Conservation (phyloP, 1,284 basidiomycete species). For the Cryptococcus amylolentus region DNA sequence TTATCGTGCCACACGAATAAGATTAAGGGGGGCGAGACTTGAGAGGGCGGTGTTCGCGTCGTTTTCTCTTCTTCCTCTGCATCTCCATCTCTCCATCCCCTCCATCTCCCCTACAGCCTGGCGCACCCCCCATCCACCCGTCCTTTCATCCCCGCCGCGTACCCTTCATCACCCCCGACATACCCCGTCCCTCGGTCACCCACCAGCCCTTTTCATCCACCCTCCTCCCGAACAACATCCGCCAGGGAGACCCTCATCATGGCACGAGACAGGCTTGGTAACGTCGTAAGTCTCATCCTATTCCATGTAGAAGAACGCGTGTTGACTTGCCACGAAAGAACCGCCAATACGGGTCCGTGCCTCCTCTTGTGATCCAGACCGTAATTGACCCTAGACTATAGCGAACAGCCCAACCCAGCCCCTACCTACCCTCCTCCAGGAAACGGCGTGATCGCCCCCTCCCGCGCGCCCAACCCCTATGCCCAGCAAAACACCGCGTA, state of each 20-base stretch:
- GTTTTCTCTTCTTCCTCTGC: too few relatives aligned
- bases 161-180: too few relatives aligned
- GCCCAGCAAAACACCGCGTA: slow-evolving; percentile 27
- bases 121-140: too few relatives aligned
- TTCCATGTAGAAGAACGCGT: neutral
- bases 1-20: too few relatives aligned
- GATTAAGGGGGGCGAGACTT: too few relatives aligned
- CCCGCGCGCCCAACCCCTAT: slow-evolving; percentile 37
- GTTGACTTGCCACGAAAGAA: slow-evolving; percentile 12
- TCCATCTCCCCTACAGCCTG: too few relatives aligned
- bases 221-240: too few relatives aligned
- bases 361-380: neutral
- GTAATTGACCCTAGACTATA: slow-evolving; percentile 4
- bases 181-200: too few relatives aligned
- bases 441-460: slow-evolving; percentile 35
- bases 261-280: slow-evolving; percentile 37
- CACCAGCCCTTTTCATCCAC: too few relatives aligned
- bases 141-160: too few relatives aligned
- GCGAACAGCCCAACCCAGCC: slow-evolving; percentile 26
- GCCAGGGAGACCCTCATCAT: slow-evolving; percentile 13
- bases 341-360: slow-evolving; percentile 32
- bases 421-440: slow-evolving; percentile 34
- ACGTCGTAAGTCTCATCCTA: slow-evolving; percentile 21
- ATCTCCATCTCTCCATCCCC: too few relatives aligned
- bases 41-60: too few relatives aligned